Conservation (phyloP, 208 protist genomes). For the Leishmania martiniquensis region DNA sequence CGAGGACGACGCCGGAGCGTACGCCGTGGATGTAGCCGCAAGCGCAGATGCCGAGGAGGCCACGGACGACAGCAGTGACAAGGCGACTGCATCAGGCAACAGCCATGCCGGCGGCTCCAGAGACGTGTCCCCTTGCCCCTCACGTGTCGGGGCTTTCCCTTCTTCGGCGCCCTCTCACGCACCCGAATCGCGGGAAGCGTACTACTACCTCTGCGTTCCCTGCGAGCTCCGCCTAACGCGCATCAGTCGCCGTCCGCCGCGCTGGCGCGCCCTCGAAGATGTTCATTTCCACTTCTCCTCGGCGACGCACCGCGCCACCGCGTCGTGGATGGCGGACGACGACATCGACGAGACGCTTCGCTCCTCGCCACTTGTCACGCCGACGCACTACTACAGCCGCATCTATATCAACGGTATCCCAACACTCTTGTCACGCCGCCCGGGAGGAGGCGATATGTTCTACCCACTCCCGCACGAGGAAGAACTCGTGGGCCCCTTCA, state of each 20-base stretch:
- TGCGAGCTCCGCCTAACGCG: constrained; percentile 75
- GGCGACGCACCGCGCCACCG: constrained; percentile 64
- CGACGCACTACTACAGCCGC: constrained; percentile 43
- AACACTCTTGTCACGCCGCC: constrained; percentile 64
- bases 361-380: constrained; percentile 28
- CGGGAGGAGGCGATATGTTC: constrained; percentile 88
- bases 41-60: not conserved
- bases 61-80: not conserved
- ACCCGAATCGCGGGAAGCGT: constrained; percentile 45
- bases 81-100: not conserved
- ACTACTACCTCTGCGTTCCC: constrained; percentile 89
- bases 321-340: constrained; percentile 74
- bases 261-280: constrained; percentile 70
- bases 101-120: not conserved
- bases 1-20: constrained; percentile 38
- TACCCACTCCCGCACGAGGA: constrained; percentile 78
- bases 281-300: constrained; percentile 86
- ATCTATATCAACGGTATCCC: constrained; percentile 86
- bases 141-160: not conserved
- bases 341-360: constrained; percentile 75
- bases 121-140: not conserved
- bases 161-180: not conserved
- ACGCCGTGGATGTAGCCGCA: constrained; percentile 21
- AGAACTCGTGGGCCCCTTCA: constrained; percentile 21
- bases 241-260: constrained; percentile 38